Conservation (phyloP, 495 filamentous ascomycete genomes). For the Talaromyces stipitatus region DNA sequence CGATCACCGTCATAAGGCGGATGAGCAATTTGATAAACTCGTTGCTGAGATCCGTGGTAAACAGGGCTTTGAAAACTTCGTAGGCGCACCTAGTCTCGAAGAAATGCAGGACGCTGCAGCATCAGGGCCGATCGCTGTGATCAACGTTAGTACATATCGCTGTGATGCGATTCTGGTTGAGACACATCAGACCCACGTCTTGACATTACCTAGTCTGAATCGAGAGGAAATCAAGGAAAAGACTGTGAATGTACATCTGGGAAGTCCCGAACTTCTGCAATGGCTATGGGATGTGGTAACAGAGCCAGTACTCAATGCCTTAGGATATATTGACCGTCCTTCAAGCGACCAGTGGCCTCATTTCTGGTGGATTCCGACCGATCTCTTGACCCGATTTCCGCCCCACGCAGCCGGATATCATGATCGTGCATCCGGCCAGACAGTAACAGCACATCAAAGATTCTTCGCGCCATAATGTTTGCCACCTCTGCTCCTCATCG, state of each 20-base stretch:
- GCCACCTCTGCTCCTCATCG: neutral
- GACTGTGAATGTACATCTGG: neutral
- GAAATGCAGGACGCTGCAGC: too few species aligned
- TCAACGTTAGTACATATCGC: too few species aligned
- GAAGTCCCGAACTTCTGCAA: constrained; percentile 3
- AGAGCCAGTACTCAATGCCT: constrained; percentile 8
- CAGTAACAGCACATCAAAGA: neutral
- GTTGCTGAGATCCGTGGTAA: too few species aligned
- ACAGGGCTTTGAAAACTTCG: too few species aligned
- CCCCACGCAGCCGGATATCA: constrained; percentile 10
- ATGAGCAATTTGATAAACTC: too few species aligned
- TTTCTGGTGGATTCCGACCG: constrained; percentile 14
- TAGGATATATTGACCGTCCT: constrained; percentile 8
- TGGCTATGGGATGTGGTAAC: constrained; percentile 15
- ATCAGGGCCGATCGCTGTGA: too few species aligned
- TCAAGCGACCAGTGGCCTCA: constrained; percentile 7
- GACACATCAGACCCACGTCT: too few species aligned
- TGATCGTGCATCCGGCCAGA: neutral
- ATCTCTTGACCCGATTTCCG: constrained; percentile 9
- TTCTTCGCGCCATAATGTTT: neutral
- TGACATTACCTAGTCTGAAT: neutral
- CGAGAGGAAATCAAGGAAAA: neutral
- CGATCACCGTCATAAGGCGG: too few species aligned
- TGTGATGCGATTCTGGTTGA: too few species aligned
- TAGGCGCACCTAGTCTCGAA: too few species aligned